Evolutionary conservation across 805 yeast genomes (phyloP), one percentile per base, ranked within the genome.

Genomic region (Candida rishiriensis): DNA sequence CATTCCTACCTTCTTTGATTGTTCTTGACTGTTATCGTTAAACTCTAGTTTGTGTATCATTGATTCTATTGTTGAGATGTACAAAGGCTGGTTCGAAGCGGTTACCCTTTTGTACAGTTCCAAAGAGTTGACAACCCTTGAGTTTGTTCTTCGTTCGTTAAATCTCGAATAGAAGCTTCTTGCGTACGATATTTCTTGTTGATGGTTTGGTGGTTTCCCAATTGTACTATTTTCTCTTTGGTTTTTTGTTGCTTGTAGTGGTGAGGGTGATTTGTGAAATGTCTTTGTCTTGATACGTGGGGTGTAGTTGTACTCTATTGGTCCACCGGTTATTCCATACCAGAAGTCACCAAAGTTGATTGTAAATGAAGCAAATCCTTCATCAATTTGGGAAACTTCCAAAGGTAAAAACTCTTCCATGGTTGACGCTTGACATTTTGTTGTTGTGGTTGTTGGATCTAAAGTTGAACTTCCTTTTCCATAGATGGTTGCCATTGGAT

Each of bases 111-210:
- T 46, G 45, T 47, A 50, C 17, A 49, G 42, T 9, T 33, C 44
- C 18, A 52, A 28, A 12, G 51, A 37, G 31, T 52, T 47, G 34
- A 48, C 42, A 10, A 50, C 28, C 31, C 48, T 38, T 13, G 56
- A 50, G 39, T 50, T 52, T 44, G 56, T 44, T 31, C 36, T 48
- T 37, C 39, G 38, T 7, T 44, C 51, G 41, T 41, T 44, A 37
- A 52, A 48, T 18, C 39, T 37, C 36, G 40, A 26, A 15, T 29
- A 38, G 29, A 38, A 38, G 10, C 11, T 8, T 38, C 34, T 30
- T 12, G 40, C 40, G 11, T 38, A 18, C 3, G 40, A 29, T 21
- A 7, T 21, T 21, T 21, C 26, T 7, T 21, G 26, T 21, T 21
- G 26, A 7, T 21, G 26, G 26, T 21, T 21, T 21, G 26, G 7